These are phyloP conservation scores for Alternaria angustiovoidea DNA, from an alignment of 2,329 filamentous ascomycete species.

Conservation along the genomic window DNA sequence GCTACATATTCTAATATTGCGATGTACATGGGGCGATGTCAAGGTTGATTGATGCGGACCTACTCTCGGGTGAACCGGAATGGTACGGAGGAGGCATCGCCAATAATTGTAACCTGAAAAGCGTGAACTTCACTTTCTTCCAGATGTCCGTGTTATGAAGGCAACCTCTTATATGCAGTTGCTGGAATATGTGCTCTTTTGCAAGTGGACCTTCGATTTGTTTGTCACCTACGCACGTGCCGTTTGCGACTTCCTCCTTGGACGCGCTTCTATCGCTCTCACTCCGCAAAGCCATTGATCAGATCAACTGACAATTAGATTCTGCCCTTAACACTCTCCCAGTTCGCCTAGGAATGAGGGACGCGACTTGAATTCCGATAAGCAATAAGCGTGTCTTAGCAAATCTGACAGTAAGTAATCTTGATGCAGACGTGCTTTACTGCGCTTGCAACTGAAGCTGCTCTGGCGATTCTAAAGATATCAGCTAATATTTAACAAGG, in stretches of 20 bases:
- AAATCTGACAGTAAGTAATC: not conserved
- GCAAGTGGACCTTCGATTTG: not conserved
- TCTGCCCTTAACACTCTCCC: not conserved
- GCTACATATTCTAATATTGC: conserved; percentile 24
- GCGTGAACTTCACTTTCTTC: not conserved
- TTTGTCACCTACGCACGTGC: conserved; percentile 9
- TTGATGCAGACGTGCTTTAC: not conserved
- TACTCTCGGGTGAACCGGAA: not conserved
- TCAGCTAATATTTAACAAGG: not conserved
- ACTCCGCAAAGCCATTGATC: not conserved
- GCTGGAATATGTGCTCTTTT: not conserved
- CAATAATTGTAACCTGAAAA: not conserved
- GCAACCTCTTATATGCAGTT: not conserved
- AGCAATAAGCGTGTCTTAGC: not conserved
- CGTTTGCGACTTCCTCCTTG: not conserved
- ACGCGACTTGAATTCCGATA: not conserved
- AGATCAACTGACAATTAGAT: not conserved
- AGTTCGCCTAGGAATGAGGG: not conserved
- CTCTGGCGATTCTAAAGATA: not conserved
- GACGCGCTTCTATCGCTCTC: not conserved
- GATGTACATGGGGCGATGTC: not conserved
- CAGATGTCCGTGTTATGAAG: no score
- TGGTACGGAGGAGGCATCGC: not conserved
- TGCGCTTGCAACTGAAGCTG: not conserved
- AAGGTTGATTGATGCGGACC: not conserved